Conservation (phyloP, 768 basidiomycete genomes). For the Trametes maxima region DNA sequence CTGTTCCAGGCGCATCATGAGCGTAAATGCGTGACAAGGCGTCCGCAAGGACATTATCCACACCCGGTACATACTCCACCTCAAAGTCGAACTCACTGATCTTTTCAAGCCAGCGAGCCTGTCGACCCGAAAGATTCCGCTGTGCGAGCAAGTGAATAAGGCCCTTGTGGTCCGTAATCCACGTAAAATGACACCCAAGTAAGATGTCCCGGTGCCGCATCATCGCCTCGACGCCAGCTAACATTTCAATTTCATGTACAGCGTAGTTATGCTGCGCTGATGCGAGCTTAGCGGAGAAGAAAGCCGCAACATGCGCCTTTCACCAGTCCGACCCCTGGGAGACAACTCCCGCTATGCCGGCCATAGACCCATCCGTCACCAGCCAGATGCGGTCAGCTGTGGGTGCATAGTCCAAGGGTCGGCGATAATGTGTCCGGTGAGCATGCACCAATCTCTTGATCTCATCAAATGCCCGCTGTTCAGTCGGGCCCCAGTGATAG, state of each 20-base stretch:
- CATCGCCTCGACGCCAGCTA: constrained; percentile 39
- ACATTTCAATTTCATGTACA: constrained; percentile 41
- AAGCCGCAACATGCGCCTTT: constrained; percentile 23
- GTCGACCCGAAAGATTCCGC: constrained; percentile 22
- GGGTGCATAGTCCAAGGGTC: constrained; percentile 24
- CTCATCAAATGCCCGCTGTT: constrained; percentile 34
- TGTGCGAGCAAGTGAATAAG: constrained; percentile 28
- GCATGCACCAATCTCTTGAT: constrained; percentile 11
- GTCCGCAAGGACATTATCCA: too few relatives aligned
- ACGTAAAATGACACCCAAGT: constrained; percentile 25
- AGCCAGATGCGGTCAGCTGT: constrained; percentile 25
- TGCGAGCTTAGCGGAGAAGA: constrained; percentile 32
- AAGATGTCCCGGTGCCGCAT: constrained; percentile 34
- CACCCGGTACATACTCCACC: too few relatives aligned
- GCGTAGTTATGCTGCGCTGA: constrained; percentile 35
- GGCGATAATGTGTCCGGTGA: constrained; percentile 14
- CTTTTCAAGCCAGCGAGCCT: constrained; percentile 14
- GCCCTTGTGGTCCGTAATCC: constrained; percentile 31
- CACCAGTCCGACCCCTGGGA: constrained; percentile 24
- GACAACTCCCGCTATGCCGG: constrained; percentile 21
- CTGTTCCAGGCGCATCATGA: too few relatives aligned
- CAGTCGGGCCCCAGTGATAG: constrained; percentile 29
- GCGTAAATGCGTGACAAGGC: too few relatives aligned
- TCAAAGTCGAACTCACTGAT: constrained; percentile 30
- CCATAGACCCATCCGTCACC: constrained; percentile 25